Evolutionary conservation across 129 eudicot species (phyloP), one percentile per base, ranked within the genome.

Genomic region (Erigeron canadensis): DNA sequence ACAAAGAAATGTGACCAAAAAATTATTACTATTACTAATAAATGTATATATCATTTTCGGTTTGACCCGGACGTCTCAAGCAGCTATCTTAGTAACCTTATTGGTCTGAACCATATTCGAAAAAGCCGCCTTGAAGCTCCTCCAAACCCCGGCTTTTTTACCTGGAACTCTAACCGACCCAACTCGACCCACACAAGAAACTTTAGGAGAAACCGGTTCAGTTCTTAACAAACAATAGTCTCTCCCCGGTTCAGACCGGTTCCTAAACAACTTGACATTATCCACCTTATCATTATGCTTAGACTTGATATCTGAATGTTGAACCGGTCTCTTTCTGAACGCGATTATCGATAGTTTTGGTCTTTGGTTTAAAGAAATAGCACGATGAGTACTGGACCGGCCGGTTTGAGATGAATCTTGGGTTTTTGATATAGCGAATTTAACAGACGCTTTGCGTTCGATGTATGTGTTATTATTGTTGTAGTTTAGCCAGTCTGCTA

Each of bases 131-230:
- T 78, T 78, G 41, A 78, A 67, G 13, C 82, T 78, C 53, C 82
- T 64, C 82, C 82, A 78, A 78, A 71, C 77, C 50, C 82, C 82
- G 11, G 53, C 45, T 39, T 78, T 78, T 60, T 72, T 59, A 15
- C 68, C 68, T 43, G 46, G 54, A 63, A 78, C 72, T 19, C 82
- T 39, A 44, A 78, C 73, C 37, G 84, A 73, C 11, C 84, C 81
- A 7, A 87, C 85, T 13, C 86, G 84, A n/a, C 93, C 93, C 7
- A 73, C 78, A 39, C 93, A 87, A 12, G 89, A 84, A 17, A 87
- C 93, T 57, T 62, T 51, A 1, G 93, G 93, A 4, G 93, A 87
- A 65, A 57, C 85, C 67, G 89, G 93, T 57, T 87, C 89, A 28
- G 77, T 16, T 37, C 56, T 69, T 60, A 79, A 60, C 44, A 69